Percentiles rank a stretch among this genome's conserved stretches.
phyloP scores from a whole-genome alignment of 495 filamentous ascomycete genomes.

The Podospora conica region DNA sequence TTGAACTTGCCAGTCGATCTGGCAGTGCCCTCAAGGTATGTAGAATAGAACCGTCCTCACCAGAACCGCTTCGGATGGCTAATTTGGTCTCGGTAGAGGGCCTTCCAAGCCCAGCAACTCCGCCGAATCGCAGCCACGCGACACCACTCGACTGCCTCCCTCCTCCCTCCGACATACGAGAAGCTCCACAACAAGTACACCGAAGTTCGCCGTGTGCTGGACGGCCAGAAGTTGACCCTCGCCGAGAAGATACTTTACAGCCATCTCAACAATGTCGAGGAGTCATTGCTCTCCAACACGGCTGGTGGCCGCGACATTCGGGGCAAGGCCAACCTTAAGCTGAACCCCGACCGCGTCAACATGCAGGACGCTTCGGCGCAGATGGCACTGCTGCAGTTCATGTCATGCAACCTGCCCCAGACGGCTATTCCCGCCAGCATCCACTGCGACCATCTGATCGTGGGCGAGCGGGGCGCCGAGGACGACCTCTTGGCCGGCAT shows the following conservation, averaged over 20 bases:
- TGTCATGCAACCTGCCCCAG: constrained; percentile 85
- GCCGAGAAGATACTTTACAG: constrained; percentile 98
- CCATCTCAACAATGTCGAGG: constrained; percentile 81
- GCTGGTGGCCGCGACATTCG: constrained; percentile 75
- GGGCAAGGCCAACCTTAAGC: constrained; percentile 87
- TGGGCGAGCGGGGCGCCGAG: constrained; percentile 83
- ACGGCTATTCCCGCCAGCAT: constrained; percentile 97
- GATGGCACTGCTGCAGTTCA: constrained; percentile 97
- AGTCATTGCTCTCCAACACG: constrained; percentile 72
- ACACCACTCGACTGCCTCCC: constrained; percentile 20
- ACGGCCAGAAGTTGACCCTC: constrained; percentile 66
- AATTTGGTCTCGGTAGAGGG: constrained; percentile 18
- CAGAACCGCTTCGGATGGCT: not conserved
- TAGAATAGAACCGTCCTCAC: not conserved
- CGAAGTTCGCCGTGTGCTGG: constrained; percentile 66
- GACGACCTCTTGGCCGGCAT: constrained; percentile 83
- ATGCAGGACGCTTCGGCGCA: constrained; percentile 99
- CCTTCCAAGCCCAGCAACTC: constrained; percentile 24
- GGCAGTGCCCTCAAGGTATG: constrained; percentile 31
- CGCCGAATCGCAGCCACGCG: constrained; percentile 16
- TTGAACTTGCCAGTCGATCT: constrained; percentile 34
- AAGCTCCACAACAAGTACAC: constrained; percentile 42
- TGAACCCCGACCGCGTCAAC: constrained; percentile 94
- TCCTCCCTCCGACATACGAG: constrained; percentile 42
- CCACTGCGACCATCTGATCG: constrained; percentile 99